phyloP scores from a whole-genome alignment of 495 filamentous ascomycete genomes.

The Xylaria cubensis region DNA sequence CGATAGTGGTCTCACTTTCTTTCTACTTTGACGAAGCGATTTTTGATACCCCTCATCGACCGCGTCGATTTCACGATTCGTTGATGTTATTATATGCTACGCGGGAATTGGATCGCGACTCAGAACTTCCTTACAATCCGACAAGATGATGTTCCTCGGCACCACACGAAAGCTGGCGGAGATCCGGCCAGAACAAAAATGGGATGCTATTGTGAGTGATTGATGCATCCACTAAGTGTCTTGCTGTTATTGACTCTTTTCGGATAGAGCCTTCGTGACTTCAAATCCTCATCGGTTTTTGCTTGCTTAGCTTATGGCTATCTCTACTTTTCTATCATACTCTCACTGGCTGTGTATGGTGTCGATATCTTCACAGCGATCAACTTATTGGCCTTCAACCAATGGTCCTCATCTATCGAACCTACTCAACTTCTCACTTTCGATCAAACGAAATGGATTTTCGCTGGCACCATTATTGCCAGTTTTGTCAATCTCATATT shows the following conservation, averaged over 20 bases:
- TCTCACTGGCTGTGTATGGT: constrained; percentile 83
- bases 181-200: constrained; percentile 82
- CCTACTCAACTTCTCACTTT: constrained; percentile 62
- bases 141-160: constrained; percentile 72
- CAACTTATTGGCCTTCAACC: constrained; percentile 83
- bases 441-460: constrained; percentile 82
- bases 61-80: constrained; percentile 26
- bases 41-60: constrained; percentile 41
- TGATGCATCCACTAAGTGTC: not conserved
- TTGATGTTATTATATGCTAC: constrained; percentile 21
- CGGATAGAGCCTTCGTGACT: constrained; percentile 82
- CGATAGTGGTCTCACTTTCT: constrained; percentile 24
- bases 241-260: not conserved
- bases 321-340: constrained; percentile 77
- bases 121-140: constrained; percentile 19
- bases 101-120: not conserved
- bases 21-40: constrained; percentile 30
- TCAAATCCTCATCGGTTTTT: constrained; percentile 79
- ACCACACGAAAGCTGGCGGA: constrained; percentile 71
- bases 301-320: constrained; percentile 82
- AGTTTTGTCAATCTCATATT: constrained; percentile 79
- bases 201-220: constrained; percentile 86
- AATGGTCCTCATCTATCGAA: constrained; percentile 63
- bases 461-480: constrained; percentile 84
- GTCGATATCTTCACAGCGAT: constrained; percentile 93